phyloP scores from a whole-genome alignment of 2,329 filamentous ascomycete genomes.

The Pseudopithomyces chartarum region DNA sequence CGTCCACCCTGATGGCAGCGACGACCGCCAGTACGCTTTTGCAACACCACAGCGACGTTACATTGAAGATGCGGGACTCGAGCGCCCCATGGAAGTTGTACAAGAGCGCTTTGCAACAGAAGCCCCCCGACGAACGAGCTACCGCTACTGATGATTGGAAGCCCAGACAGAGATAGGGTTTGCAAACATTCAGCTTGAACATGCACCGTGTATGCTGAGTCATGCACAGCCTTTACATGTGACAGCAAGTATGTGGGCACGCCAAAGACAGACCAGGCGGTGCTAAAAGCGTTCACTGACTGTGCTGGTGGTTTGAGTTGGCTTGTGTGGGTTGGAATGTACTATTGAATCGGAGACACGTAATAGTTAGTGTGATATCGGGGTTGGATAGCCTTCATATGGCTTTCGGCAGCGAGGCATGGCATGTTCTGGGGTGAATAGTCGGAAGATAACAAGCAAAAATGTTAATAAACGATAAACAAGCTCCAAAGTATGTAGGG shows the following conservation, averaged over 20 bases:
- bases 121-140: constrained; percentile 37
- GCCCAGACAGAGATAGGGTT: not conserved
- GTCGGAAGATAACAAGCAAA: too few species aligned
- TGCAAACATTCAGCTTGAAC: not conserved
- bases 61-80: constrained; percentile 44
- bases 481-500: not conserved
- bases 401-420: too few species aligned
- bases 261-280: too few species aligned
- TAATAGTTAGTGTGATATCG: too few species aligned
- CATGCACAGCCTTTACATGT: too few species aligned
- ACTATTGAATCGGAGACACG: too few species aligned
- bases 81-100: constrained; percentile 29
- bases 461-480: not conserved
- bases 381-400: too few species aligned
- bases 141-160: constrained; percentile 34
- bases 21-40: constrained; percentile 40
- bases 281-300: too few species aligned
- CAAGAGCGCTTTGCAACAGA: constrained; percentile 36
- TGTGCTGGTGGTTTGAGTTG: too few species aligned
- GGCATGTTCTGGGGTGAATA: not conserved
- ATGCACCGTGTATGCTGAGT: too few species aligned
- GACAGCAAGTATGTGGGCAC: too few species aligned
- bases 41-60: constrained; percentile 43
- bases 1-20: constrained; percentile 40
- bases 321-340: too few species aligned